These are phyloP conservation scores for Vitis amurensis DNA, from an alignment of 164 flowering plant species.

Conservation along the genomic window DNA sequence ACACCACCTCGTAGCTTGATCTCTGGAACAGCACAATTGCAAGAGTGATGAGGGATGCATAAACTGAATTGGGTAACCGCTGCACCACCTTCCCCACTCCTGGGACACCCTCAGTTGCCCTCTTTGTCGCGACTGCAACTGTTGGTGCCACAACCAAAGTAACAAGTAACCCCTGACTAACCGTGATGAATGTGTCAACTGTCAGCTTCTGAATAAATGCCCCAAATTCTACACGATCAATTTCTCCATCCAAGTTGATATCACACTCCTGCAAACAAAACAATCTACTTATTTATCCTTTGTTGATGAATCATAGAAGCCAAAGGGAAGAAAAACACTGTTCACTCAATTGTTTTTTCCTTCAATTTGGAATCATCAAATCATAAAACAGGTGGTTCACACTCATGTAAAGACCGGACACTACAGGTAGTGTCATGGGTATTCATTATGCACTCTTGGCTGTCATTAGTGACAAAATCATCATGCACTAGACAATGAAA, in stretches of 20 bases:
- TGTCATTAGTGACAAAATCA: no score
- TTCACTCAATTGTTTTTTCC: no score
- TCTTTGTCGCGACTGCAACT: slow-evolving; percentile 76
- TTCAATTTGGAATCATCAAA: no score
- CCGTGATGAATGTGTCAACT: slow-evolving; percentile 46
- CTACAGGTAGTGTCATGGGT: no score
- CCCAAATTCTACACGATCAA: slow-evolving; percentile 72
- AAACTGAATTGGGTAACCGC: slow-evolving; percentile 74
- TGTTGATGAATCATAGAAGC: no score
- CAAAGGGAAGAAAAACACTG: no score
- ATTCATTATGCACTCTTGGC: no score
- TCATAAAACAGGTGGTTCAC: no score
- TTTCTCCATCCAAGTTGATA: slow-evolving; percentile 70
- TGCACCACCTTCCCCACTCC: slow-evolving; percentile 82
- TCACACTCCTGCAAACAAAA: slow-evolving; percentile 56
- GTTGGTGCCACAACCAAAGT: slow-evolving; percentile 79
- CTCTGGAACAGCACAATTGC: slow-evolving; percentile 62
- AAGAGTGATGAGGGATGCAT: slow-evolving; percentile 73
- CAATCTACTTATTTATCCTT: background rate
- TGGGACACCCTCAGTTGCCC: slow-evolving; percentile 85
- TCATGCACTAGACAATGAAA: no score
- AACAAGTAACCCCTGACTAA: slow-evolving; percentile 74
- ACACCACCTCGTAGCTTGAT: slow-evolving; percentile 20
- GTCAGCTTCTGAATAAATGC: slow-evolving; percentile 60
- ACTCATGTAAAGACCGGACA: no score